Percentiles rank a stretch among this genome's conserved stretches.
These are phyloP conservation scores for Neospermospora avenae DNA, from an alignment of 2,329 filamentous ascomycete species.

Conservation along the genomic window DNA sequence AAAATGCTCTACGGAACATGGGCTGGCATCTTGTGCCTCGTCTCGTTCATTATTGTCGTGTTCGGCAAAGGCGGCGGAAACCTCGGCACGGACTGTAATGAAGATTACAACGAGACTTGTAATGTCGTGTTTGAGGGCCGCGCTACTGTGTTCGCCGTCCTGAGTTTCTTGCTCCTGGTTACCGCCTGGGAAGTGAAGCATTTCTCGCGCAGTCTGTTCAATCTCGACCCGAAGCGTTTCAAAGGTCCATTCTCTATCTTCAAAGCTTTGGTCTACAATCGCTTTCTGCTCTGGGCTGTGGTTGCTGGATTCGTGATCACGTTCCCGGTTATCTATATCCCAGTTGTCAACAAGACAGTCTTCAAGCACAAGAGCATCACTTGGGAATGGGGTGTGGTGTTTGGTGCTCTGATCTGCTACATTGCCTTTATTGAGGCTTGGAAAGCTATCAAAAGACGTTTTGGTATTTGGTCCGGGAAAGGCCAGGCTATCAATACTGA, in stretches of 20 bases:
- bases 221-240: constrained; percentile 56
- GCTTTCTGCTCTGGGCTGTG: constrained; percentile 64
- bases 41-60: constrained; percentile 57
- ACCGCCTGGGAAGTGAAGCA: constrained; percentile 74
- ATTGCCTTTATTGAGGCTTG: constrained; percentile 62
- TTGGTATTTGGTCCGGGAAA: constrained; percentile 13
- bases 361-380: constrained; percentile 67
- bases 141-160: constrained; percentile 65
- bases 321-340: constrained; percentile 65
- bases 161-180: constrained; percentile 66
- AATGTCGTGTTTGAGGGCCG: constrained; percentile 60
- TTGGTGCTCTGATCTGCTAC: constrained; percentile 56
- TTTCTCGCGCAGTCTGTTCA: constrained; percentile 66
- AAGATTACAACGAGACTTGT: constrained; percentile 48
- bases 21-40: constrained; percentile 60
- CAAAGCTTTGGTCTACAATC: constrained; percentile 64
- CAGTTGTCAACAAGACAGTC: constrained; percentile 60
- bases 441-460: constrained; percentile 63
- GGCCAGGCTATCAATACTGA: not conserved
- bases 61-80: constrained; percentile 51
- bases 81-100: constrained; percentile 58
- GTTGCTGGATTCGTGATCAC: constrained; percentile 56
- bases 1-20: constrained; percentile 64
- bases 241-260: constrained; percentile 49
- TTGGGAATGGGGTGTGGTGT: constrained; percentile 72